Percentiles rank a stretch among this genome's conserved stretches.
These are phyloP conservation scores for Cyclotella kingstonii DNA, from an alignment of 108 stramenopile species.

Conservation along the genomic window DNA sequence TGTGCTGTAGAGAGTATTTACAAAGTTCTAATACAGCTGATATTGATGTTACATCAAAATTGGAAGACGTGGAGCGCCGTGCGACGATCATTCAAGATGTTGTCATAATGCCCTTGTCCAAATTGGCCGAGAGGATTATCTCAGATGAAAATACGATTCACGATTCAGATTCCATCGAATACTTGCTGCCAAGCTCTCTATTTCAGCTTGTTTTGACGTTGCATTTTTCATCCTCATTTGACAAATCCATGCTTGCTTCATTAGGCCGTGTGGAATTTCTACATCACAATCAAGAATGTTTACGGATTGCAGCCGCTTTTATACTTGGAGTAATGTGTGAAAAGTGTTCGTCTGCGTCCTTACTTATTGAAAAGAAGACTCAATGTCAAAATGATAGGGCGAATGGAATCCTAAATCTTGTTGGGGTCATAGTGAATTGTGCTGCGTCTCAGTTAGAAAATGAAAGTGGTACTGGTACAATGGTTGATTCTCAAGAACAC, in stretches of 20 bases:
- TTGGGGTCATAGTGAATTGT: constrained; percentile 30
- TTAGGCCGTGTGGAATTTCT: background rate
- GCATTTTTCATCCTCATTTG: constrained; percentile 18
- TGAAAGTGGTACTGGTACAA: background rate
- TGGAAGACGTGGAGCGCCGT: constrained; percentile 17
- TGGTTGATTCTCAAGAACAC: constrained; percentile 29
- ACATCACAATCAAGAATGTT: background rate
- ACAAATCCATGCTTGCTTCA: background rate
- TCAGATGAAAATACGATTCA: background rate
- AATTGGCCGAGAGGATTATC: background rate
- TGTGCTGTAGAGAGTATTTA: background rate
- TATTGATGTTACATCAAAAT: constrained; percentile 1
- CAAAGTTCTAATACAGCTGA: background rate
- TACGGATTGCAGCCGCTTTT: constrained; percentile 42
- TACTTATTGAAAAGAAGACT: constrained; percentile 35
- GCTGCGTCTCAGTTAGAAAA: constrained; percentile 20
- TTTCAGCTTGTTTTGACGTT: constrained; percentile 30
- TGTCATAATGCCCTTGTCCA: constrained; percentile 14
- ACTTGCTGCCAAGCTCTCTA: constrained; percentile 20
- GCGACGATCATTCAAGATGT: constrained; percentile 4
- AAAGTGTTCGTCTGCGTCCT: constrained; percentile 50
- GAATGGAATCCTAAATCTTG: constrained; percentile 29
- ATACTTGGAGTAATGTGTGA: constrained; percentile 65
- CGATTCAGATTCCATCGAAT: constrained; percentile 2
- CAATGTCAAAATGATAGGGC: constrained; percentile 30